Evolutionary conservation across 441 rosid species (phyloP).

Genomic region (Brassica hybrid): DNA sequence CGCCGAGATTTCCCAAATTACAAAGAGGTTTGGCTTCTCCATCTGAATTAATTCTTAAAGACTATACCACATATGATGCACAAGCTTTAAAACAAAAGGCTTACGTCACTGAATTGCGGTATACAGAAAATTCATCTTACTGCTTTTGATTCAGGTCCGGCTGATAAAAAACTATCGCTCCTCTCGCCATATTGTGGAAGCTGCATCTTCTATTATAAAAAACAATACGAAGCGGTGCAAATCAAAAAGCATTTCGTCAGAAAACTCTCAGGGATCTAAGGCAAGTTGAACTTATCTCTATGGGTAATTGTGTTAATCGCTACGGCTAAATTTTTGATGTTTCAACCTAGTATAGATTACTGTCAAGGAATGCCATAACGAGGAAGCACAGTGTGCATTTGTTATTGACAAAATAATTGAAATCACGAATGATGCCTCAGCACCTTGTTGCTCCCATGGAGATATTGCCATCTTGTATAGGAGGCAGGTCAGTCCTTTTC

Average conservation of each 20-base stretch:
- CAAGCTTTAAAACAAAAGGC: slow-evolving; percentile 12
- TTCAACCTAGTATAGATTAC: slow-evolving; percentile 55
- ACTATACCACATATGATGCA: slow-evolving; percentile 23
- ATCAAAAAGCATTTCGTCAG: slow-evolving; percentile 72
- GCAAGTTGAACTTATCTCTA: slow-evolving; percentile 46
- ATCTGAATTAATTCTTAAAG: slow-evolving; percentile 5
- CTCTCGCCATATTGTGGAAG: slow-evolving; percentile 89
- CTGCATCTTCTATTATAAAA: slow-evolving; percentile 84
- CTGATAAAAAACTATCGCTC: slow-evolving; percentile 89
- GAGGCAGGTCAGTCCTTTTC: slow-evolving; percentile 77
- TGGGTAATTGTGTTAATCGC: slow-evolving; percentile 21
- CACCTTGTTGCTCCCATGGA: slow-evolving; percentile 64
- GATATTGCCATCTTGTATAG: slow-evolving; percentile 85
- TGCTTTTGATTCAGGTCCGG: slow-evolving; percentile 62
- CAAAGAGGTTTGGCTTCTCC: slow-evolving; percentile 72
- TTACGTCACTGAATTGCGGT: background rate
- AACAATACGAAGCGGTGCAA: slow-evolving; percentile 71
- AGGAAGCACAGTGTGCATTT: slow-evolving; percentile 85
- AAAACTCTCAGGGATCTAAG: slow-evolving; percentile 91
- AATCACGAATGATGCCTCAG: slow-evolving; percentile 51
- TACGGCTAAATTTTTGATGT: slow-evolving; percentile 16
- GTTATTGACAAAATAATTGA: slow-evolving; percentile 90
- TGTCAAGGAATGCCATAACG: slow-evolving; percentile 88
- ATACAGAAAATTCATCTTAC: slow-evolving; percentile 17
- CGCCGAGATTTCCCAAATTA: slow-evolving; percentile 76